Percentiles rank a stretch among this genome's conserved stretches.
phyloP scores from a whole-genome alignment of 441 rosid genomes.

The Manihot esculenta region DNA sequence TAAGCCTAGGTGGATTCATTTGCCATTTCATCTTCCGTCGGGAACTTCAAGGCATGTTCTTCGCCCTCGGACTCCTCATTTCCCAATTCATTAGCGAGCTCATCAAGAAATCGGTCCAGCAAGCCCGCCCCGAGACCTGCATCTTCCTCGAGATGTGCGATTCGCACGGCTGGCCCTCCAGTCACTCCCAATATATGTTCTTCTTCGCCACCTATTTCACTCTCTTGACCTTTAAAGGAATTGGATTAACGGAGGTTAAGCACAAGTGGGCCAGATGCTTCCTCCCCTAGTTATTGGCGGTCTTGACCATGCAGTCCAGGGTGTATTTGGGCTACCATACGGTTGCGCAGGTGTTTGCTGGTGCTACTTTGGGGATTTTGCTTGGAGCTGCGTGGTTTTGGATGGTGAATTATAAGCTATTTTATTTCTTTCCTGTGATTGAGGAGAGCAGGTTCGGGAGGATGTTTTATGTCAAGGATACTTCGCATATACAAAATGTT shows the following conservation, averaged over 20 bases:
- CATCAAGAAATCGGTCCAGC: conserved; percentile 66
- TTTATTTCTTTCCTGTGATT: conserved; percentile 55
- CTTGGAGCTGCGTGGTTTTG: conserved; percentile 78
- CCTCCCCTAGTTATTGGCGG: conserved; percentile 60
- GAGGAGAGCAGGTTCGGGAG: conserved; percentile 79
- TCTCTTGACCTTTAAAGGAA: conserved; percentile 51
- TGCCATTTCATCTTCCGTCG: conserved; percentile 91
- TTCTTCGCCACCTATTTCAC: conserved; percentile 69
- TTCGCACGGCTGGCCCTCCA: conserved; percentile 97
- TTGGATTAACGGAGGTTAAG: conserved; percentile 50
- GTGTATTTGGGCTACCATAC: conserved; percentile 92
- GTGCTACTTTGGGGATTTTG: conserved; percentile 60
- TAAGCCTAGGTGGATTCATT: conserved; percentile 80
- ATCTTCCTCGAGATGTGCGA: conserved; percentile 83
- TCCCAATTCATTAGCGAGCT: conserved; percentile 75
- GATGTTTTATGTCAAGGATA: conserved; percentile 75
- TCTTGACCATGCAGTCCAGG: conserved; percentile 80
- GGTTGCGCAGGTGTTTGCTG: conserved; percentile 77
- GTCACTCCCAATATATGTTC: conserved; percentile 90
- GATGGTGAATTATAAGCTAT: conserved; percentile 60
- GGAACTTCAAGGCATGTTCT: conserved; percentile 83
- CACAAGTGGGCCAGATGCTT: conserved; percentile 42
- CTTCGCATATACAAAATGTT: conserved; percentile 81
- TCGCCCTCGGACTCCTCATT: conserved; percentile 71
- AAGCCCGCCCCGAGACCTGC: conserved; percentile 86